Percentiles rank a stretch among this genome's conserved stretches.
Conservation (phyloP, 352 stramenopile species). For the Pythium dissotocum region DNA sequence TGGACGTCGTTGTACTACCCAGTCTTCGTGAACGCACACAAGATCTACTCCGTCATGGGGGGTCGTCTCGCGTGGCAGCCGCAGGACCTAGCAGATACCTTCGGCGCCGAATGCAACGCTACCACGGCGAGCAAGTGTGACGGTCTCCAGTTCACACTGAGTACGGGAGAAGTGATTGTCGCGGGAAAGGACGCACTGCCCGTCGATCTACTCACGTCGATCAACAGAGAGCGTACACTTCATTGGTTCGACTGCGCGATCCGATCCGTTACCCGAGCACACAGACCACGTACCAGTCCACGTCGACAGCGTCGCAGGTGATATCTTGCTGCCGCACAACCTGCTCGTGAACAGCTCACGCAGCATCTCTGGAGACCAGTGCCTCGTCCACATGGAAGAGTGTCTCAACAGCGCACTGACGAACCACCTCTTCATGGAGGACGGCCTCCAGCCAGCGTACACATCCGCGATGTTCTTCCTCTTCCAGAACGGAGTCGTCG, state of each 20-base stretch:
- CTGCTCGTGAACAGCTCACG: not conserved
- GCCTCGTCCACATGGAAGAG: too few relatives aligned
- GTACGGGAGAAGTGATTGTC: not conserved
- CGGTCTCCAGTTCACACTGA: too few relatives aligned
- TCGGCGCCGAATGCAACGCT: not conserved
- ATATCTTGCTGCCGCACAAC: conserved; percentile 11
- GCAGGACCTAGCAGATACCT: not conserved
- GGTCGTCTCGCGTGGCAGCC: not conserved
- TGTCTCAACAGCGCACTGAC: conserved; percentile 24
- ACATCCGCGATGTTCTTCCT: too few relatives aligned
- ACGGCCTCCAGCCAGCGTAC: conserved; percentile 34
- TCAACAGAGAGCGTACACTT: not conserved
- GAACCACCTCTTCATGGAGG: conserved; percentile 46
- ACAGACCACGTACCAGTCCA: too few relatives aligned
- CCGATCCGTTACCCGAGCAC: not conserved
- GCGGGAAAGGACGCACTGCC: not conserved
- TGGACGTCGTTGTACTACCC: too few relatives aligned
- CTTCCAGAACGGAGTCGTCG: conserved; percentile 33
- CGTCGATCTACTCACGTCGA: not conserved
- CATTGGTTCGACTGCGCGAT: not conserved
- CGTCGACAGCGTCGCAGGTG: not conserved
- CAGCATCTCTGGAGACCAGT: too few relatives aligned
- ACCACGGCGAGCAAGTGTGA: not conserved
- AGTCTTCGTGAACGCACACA: too few relatives aligned
- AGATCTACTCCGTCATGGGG: not conserved